Percentiles rank a stretch among this genome's conserved stretches.
Evolutionary conservation across 768 basidiomycete species (phyloP).

Genomic region (Macrolepiota fuliginosa): DNA sequence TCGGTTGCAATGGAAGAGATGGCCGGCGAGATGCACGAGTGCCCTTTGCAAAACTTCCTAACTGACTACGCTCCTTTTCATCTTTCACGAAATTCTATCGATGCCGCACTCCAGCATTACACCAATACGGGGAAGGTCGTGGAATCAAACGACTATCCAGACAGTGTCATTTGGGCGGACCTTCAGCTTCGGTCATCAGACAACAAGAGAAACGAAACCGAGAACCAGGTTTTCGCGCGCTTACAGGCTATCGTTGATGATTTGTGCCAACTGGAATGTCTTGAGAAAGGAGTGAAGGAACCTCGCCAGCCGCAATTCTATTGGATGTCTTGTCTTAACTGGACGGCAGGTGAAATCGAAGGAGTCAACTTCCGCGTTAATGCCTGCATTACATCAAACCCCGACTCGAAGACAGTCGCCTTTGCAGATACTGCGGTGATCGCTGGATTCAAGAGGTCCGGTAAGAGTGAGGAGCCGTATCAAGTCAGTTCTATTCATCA

Average conservation of each 20-base stretch:
- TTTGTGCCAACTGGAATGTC: background rate
- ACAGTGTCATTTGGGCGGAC: background rate
- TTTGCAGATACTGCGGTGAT: slow-evolving; percentile 13
- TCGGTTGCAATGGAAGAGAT: background rate
- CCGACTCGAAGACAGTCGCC: background rate
- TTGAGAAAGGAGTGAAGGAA: background rate
- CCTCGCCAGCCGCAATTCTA: background rate
- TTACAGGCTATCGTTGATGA: background rate
- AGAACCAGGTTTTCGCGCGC: background rate
- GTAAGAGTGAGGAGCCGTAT: background rate
- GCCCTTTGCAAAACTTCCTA: background rate
- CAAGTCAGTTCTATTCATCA: background rate
- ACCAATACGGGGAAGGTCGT: background rate
- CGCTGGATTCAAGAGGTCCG: slow-evolving; percentile 14
- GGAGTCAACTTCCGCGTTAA: slow-evolving; percentile 15
- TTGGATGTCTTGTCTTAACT: background rate
- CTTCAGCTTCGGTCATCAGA: background rate
- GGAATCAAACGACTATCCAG: background rate
- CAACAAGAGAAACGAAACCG: background rate
- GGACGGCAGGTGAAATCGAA: slow-evolving; percentile 8
- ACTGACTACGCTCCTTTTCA: background rate
- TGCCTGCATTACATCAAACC: slow-evolving; percentile 13
- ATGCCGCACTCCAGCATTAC: background rate
- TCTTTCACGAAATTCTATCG: background rate
- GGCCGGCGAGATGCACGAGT: background rate